Conservation (phyloP, 1,139 yeast genomes). For the Blastobotrys aristatus region DNA sequence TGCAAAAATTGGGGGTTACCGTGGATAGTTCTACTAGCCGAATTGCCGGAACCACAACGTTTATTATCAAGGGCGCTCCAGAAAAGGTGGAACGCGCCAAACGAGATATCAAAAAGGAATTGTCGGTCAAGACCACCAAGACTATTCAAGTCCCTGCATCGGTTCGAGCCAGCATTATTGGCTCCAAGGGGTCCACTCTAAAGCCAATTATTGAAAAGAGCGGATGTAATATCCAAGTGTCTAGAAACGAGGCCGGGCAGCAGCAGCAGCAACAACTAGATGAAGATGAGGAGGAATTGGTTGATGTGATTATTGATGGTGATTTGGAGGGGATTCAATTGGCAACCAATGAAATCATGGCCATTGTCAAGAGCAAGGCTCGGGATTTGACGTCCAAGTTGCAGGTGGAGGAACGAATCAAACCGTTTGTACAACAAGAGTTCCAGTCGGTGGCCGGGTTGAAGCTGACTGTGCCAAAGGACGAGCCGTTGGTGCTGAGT, state of each 20-base stretch:
- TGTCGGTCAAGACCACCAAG: conserved; percentile 58
- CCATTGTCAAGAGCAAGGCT: conserved; percentile 68
- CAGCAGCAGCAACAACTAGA: conserved; percentile 30
- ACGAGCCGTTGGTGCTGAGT: conserved; percentile 40
- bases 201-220: conserved; percentile 71
- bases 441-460: conserved; percentile 27
- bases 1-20: conserved; percentile 61
- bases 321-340: conserved; percentile 75
- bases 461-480: conserved; percentile 36
- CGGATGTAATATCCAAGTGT: conserved; percentile 73
- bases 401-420: conserved; percentile 38
- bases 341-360: conserved; percentile 66
- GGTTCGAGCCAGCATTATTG: conserved; percentile 78
- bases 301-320: conserved; percentile 69
- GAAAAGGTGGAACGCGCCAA: conserved; percentile 67
- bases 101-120: conserved; percentile 67
- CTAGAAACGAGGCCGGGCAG: conserved; percentile 26
- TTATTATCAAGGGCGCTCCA: conserved; percentile 74
- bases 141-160: conserved; percentile 69
- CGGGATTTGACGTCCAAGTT: conserved; percentile 30
- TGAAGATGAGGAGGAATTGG: conserved; percentile 48
- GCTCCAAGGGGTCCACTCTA: conserved; percentile 79
- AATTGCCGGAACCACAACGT: conserved; percentile 75
- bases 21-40: conserved; percentile 82
- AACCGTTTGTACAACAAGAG: conserved; percentile 26